Conservation (phyloP, 2,329 filamentous ascomycete species). For the Xylaria sp. region DNA sequence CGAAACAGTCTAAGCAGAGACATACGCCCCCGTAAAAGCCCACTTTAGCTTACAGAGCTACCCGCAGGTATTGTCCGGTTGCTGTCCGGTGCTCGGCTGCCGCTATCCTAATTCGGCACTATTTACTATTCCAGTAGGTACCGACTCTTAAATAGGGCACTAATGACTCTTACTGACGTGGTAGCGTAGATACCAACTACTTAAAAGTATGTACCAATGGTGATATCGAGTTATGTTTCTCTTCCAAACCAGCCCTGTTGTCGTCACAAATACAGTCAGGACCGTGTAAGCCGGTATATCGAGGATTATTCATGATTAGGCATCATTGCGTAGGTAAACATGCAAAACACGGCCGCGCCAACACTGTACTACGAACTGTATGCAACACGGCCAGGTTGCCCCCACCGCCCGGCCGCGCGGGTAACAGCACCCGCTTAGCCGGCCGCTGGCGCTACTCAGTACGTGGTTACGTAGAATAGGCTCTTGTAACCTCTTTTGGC, state of each 20-base stretch:
- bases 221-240: not conserved
- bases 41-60: constrained; percentile 9
- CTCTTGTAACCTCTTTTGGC: constrained; percentile 16
- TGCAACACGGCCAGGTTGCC: not conserved
- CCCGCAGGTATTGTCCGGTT: too few species aligned
- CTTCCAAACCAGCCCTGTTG: not conserved
- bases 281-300: not conserved
- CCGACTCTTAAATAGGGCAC: constrained; percentile 9
- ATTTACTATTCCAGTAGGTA: not conserved
- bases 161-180: constrained; percentile 26
- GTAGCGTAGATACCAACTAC: not conserved
- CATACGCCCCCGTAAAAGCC: not conserved
- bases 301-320: not conserved
- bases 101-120: not conserved
- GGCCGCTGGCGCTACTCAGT: constrained; percentile 23
- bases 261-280: not conserved
- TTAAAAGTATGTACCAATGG: too few species aligned
- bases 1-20: constrained; percentile 2
- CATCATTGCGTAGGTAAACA: not conserved
- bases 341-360: not conserved
- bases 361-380: not conserved
- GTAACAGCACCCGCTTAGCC: constrained; percentile 33
- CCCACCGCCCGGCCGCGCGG: constrained; percentile 32
- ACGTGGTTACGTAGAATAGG: constrained; percentile 22
- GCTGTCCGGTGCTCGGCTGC: constrained; percentile 10